Evolutionary conservation across 306 rosid species (phyloP), one percentile per base, ranked within the genome.

Genomic region (Cicer arietinum): DNA sequence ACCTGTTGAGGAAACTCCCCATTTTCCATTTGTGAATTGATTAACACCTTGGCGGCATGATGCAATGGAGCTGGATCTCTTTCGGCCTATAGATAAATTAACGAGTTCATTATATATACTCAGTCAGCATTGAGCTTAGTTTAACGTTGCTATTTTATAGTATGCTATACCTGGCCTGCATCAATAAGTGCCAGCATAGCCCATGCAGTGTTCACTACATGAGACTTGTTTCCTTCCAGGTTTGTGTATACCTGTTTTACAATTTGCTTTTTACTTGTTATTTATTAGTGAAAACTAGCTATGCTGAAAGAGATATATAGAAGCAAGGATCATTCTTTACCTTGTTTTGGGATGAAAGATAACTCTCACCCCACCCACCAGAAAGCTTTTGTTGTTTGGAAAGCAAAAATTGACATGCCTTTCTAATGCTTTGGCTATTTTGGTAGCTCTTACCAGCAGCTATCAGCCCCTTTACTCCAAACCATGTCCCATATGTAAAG

Each of bases 321-420:
- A 58, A 43, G 35, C n/a, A 60, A 25, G 18, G 43, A n/a, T 58
- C 12, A 66, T 51, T 47, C 35, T 79, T 25, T 59, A 86, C 97
- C 90, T 81, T 88, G 7, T 80, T 7, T 70, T 89, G 91, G 75
- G 90, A 75, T 41, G 97, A 87, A 8, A 89, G 78, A 44, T 86
- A 88, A 81, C 96, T 91, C 80, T 91, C 97, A 68, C 91, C 91
- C 95, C 96, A 89, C 4, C 97, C 95, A 54, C 93, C 95, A 7
- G 79, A 82, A 25, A 42, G 9, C 0, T 60, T 60, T 43, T 77
- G 84, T 44, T 90, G 97, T 53, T 86, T 88, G 46, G 97, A 92
- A 37, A 90, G 89, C 54, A 92, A 78, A 79, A 90, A 92, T 5
- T 79, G 35, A 47, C 89, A 90, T 22, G 88, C 97, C 62, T 59